Evolutionary conservation across 371 early-diverging fungal species (phyloP).

Genomic region (Cokeromyces recurvatus): DNA sequence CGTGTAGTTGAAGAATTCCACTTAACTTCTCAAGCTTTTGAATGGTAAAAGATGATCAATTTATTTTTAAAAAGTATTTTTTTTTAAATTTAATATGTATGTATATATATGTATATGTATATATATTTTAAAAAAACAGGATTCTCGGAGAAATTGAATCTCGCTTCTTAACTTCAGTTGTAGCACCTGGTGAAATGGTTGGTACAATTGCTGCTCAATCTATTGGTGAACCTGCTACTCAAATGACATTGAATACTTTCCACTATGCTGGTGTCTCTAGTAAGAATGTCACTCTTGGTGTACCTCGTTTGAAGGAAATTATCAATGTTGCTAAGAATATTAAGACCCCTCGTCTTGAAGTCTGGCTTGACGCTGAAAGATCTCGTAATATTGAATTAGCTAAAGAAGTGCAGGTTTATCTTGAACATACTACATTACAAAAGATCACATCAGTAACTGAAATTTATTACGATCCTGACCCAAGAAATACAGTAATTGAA

Average conservation of each 20-base stretch:
- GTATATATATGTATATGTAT: background rate
- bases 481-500: conserved; percentile 78
- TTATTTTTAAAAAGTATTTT: background rate
- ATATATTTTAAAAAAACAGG: conserved; percentile 23
- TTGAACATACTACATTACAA: conserved; percentile 92
- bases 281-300: conserved; percentile 98
- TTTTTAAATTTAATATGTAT: background rate
- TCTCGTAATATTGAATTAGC: conserved; percentile 78
- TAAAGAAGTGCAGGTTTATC: conserved; percentile 85
- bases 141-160: conserved; percentile 90
- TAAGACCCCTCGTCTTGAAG: conserved; percentile 94
- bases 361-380: conserved; percentile 81
- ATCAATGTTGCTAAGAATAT: conserved; percentile 98
- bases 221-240: conserved; percentile 99
- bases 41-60: conserved; percentile 69
- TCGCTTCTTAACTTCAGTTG: conserved; percentile 87
- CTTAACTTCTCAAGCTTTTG: conserved; percentile 83
- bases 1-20: conserved; percentile 91
- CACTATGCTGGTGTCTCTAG: conserved; percentile 99
- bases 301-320: conserved; percentile 99
- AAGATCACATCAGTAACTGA: conserved; percentile 83
- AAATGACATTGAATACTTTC: conserved; percentile 99
- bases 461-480: conserved; percentile 98
- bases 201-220: conserved; percentile 99
- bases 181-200: conserved; percentile 99